Conservation (phyloP, 768 basidiomycete species). For the Crassisporium funariophilum region DNA sequence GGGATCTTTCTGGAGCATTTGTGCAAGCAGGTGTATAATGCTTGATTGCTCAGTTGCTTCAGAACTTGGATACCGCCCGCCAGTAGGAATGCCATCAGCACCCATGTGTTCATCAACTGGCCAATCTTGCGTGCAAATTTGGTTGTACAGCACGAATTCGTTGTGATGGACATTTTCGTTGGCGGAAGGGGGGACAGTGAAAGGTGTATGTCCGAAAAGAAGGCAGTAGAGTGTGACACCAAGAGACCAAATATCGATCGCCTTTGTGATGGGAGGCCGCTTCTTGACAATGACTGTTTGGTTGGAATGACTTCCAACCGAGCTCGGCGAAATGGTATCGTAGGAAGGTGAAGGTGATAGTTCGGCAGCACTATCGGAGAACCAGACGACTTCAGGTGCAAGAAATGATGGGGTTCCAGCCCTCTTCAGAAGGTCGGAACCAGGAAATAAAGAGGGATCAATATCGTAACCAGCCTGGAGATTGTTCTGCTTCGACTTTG, state of each 20-base stretch:
- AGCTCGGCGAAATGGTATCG: conserved; percentile 18
- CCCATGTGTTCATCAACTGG: conserved; percentile 39
- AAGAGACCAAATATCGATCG: conserved; percentile 50
- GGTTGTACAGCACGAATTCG: conserved; percentile 41
- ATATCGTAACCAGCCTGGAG: conserved; percentile 16
- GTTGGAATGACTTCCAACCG: not conserved
- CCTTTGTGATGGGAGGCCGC: conserved; percentile 44
- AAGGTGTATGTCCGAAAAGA: conserved; percentile 47
- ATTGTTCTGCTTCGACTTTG: conserved; percentile 18
- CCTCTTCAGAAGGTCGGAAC: conserved; percentile 39
- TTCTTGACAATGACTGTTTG: conserved; percentile 15
- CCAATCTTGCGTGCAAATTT: conserved; percentile 46
- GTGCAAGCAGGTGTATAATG: conserved; percentile 38
- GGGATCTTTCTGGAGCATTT: conserved; percentile 45
- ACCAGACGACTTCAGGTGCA: conserved; percentile 48
- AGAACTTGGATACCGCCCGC: conserved; percentile 35
- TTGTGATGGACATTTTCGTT: conserved; percentile 38
- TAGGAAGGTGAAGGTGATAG: conserved; percentile 21
- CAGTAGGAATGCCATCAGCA: conserved; percentile 34
- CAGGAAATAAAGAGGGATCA: conserved; percentile 36
- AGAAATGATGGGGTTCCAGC: conserved; percentile 47
- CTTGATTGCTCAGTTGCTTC: conserved; percentile 28
- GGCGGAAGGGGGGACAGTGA: conserved; percentile 34
- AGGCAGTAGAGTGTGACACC: conserved; percentile 50
- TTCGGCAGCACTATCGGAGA: conserved; percentile 29